Percentiles rank a stretch among this genome's conserved stretches.
These are phyloP conservation scores for Sporothrix dimorphospora DNA, from an alignment of 2,329 filamentous ascomycete species.

Conservation along the genomic window DNA sequence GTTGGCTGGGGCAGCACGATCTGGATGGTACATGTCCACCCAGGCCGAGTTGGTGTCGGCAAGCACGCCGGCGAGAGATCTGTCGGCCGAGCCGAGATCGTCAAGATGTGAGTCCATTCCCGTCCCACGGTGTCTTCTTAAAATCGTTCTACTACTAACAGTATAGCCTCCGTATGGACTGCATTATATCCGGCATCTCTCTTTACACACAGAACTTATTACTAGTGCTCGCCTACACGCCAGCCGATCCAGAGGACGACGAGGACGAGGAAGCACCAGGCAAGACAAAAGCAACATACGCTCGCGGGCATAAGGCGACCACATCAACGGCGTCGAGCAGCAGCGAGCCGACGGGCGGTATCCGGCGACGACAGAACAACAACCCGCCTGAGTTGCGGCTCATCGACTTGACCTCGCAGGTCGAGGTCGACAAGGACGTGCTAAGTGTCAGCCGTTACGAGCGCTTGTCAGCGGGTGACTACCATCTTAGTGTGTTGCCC, in stretches of 20 bases:
- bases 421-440: slow-evolving; percentile 84
- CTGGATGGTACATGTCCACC: slow-evolving; percentile 92
- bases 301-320: slow-evolving; percentile 47
- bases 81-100: slow-evolving; percentile 82
- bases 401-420: slow-evolving; percentile 84
- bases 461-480: slow-evolving; percentile 83
- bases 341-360: slow-evolving; percentile 66
- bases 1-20: slow-evolving; percentile 96
- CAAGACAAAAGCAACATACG: slow-evolving; percentile 31
- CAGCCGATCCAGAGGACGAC: slow-evolving; percentile 70
- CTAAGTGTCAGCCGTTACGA: slow-evolving; percentile 86
- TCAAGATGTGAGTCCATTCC: slow-evolving; percentile 73
- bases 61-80: slow-evolving; percentile 70
- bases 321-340: slow-evolving; percentile 53
- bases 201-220: slow-evolving; percentile 92
- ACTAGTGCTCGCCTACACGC: slow-evolving; percentile 88
- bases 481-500: slow-evolving; percentile 83
- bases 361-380: slow-evolving; percentile 74
- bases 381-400: slow-evolving; percentile 86
- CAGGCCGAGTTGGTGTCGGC: slow-evolving; percentile 68
- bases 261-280: slow-evolving; percentile 52
- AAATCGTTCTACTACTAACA: background rate
- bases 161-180: slow-evolving; percentile 84
- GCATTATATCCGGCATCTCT: slow-evolving; percentile 95
- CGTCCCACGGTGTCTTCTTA: background rate